Evolutionary conservation across 345 rosid species (phyloP).

Genomic region (Populus alba): DNA sequence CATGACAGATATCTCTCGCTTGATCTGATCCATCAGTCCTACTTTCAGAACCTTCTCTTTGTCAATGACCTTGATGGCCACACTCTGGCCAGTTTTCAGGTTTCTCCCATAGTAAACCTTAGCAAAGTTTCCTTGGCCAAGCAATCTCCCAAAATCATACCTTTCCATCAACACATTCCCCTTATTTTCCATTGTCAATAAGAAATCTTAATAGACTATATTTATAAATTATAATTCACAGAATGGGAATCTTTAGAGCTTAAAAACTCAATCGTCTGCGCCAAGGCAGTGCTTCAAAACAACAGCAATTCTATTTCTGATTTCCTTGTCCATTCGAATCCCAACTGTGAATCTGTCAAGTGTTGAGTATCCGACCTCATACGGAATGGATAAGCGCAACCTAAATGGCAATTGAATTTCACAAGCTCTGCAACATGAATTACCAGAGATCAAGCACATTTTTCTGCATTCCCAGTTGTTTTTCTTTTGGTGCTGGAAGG

Average conservation of each 20-base stretch:
- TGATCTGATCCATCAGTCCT: conserved; percentile 16
- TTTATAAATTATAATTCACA: background rate
- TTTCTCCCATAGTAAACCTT: conserved; percentile 11
- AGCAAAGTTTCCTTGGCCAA: conserved; percentile 20
- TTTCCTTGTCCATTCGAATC: background rate
- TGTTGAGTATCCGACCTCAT: background rate
- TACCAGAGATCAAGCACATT: background rate
- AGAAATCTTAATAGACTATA: background rate
- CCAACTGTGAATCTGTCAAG: background rate
- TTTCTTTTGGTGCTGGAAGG: background rate
- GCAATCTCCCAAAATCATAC: conserved; percentile 17
- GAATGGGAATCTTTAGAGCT: background rate
- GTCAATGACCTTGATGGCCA: conserved; percentile 22
- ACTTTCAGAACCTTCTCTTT: conserved; percentile 19
- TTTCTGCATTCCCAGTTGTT: conserved; percentile 6
- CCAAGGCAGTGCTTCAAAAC: background rate
- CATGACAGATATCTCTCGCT: conserved; percentile 20
- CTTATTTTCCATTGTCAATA: conserved; percentile 6
- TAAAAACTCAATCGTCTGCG: background rate
- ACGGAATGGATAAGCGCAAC: background rate
- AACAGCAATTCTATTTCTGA: background rate
- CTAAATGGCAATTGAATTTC: background rate
- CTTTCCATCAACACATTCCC: conserved; percentile 13
- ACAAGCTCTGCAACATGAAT: background rate
- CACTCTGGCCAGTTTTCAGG: conserved; percentile 14